Evolutionary conservation across 1,284 basidiomycete genomes (phyloP).

Genomic region (Lignosus rhinocerotis): DNA sequence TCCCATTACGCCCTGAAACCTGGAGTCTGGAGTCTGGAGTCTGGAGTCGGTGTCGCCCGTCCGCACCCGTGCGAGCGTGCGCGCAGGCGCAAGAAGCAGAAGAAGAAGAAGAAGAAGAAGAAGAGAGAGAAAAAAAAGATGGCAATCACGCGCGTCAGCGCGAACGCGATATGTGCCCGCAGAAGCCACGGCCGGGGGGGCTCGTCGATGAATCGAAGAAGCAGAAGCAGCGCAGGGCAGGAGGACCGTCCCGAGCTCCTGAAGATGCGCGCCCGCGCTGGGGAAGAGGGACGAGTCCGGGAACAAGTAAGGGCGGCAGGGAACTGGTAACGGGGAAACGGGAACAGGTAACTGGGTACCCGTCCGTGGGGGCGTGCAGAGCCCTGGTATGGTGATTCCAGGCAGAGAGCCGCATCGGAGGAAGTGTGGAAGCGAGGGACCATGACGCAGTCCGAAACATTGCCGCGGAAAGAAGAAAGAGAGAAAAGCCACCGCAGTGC

Average conservation of each 20-base stretch:
- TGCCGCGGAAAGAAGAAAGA: neutral
- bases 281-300: too few species aligned
- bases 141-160: slow-evolving; percentile 15
- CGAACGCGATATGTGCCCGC: neutral
- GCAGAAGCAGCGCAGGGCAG: slow-evolving; percentile 2
- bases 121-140: too few species aligned
- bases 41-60: too few species aligned
- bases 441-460: neutral
- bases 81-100: neutral
- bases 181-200: neutral
- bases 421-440: neutral
- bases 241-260: slow-evolving; percentile 13
- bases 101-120: too few species aligned
- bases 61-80: too few species aligned
- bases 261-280: neutral
- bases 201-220: neutral
- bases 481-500: neutral
- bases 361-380: too few species aligned
- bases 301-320: too few species aligned
- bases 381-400: too few species aligned
- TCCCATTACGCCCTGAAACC: neutral
- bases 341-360: too few species aligned
- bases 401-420: neutral
- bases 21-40: too few species aligned
- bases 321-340: too few species aligned